These are phyloP conservation scores for Calonectria honghensis DNA, from an alignment of 2,329 filamentous ascomycete species.

Conservation along the genomic window DNA sequence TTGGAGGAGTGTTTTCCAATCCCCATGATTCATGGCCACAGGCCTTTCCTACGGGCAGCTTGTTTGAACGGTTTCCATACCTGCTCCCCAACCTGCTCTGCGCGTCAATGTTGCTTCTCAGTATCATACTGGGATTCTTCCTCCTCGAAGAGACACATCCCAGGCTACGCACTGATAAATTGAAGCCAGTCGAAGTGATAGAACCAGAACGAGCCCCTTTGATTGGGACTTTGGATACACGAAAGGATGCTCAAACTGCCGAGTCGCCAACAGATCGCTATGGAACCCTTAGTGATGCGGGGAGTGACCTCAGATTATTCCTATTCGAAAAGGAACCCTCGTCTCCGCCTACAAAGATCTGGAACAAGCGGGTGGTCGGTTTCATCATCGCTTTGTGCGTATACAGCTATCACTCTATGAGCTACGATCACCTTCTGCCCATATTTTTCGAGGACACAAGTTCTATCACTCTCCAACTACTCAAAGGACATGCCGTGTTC, in stretches of 20 bases:
- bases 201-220: constrained; percentile 82
- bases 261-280: constrained; percentile 87
- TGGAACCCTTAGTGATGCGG: constrained; percentile 75
- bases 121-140: constrained; percentile 87
- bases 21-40: constrained; percentile 84
- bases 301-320: constrained; percentile 40
- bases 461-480: constrained; percentile 62
- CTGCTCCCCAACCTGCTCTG: constrained; percentile 93
- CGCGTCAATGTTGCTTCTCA: constrained; percentile 83
- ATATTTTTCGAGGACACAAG: constrained; percentile 92
- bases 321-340: constrained; percentile 59
- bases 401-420: constrained; percentile 97
- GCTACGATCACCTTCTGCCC: constrained; percentile 91
- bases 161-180: constrained; percentile 78
- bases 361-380: constrained; percentile 79
- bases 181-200: constrained; percentile 69
- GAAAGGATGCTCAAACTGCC: constrained; percentile 79
- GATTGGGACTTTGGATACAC: constrained; percentile 83
- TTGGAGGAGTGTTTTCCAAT: constrained; percentile 90
- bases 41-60: constrained; percentile 78
- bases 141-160: constrained; percentile 93
- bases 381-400: constrained; percentile 89
- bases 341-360: constrained; percentile 63
- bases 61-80: constrained; percentile 89
- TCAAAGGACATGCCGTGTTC: constrained; percentile 58